Base-by-base conservation (phyloP, 2,329 filamentous ascomycete genomes). In the Aspergillus hortae region DNA sequence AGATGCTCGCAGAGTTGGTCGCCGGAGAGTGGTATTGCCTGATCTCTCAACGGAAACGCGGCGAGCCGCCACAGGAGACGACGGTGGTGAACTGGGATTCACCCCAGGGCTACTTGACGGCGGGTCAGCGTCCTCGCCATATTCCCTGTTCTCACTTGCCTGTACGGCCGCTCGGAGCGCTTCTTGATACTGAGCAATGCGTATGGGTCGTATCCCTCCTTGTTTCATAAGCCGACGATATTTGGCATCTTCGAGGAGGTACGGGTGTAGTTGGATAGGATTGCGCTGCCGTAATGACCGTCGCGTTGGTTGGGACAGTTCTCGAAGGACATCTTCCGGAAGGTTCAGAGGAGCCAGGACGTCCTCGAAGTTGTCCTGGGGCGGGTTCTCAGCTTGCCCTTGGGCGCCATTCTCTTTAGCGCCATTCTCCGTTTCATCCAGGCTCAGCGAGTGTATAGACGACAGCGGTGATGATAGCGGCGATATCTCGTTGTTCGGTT, bases 181-280 rank as follows among this genome's bases (percentile, higher is more conserved):
- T 30, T 62, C 49, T 15, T 54, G 52, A 33, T 61, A 46, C 46
- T 61, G 49, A 56, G 60, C 47, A 32, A 71, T 62, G 15, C 68
- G 71, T 12, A 78, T 61, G 11, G 77, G 75, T 47, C 68, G 71
- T 7, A 78, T 43, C 2, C 77, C 76, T 46, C 74, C 59, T 35
- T 65, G 67, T 48, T 67, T 72, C 60, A 77, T 66, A 40, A 67
- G 67, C 32, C 58, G 66, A 42, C 68, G 65, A 55, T 78, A 79
- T 49, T 69, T 70, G 6, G 74, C 74, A 53, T 71, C 65, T 55
- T 79, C 77, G 14, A 77, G 57, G 1, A 71, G 60, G 51, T 78
- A 79, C 2, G 77, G 77, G 55, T 78, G 74, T 25, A 77, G 54
- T 49, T 79, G 77, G 45, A 77, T 77, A 6, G 74, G 70, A 56